A percentile compares a stretch with the other conserved stretches of the same genome.
Evolutionary conservation across 148 eudicot genomes (phyloP).

Genomic region (Persicaria tinctoria): DNA sequence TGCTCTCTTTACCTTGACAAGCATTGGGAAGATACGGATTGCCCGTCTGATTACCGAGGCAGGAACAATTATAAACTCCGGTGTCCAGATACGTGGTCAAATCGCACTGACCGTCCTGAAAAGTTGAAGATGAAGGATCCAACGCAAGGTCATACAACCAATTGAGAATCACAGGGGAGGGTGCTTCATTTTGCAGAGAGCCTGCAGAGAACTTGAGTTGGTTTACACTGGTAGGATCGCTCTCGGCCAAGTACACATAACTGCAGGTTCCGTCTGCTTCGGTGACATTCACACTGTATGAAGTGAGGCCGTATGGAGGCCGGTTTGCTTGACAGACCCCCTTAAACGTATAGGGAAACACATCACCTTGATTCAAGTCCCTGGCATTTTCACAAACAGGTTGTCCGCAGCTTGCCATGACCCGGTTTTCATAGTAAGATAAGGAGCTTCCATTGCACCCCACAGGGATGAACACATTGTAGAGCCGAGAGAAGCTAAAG

Average conservation of each 20-base stretch:
- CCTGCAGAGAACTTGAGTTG: neutral
- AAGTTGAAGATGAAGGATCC: neutral
- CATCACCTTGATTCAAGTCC: neutral
- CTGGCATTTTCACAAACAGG: neutral
- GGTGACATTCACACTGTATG: slow-evolving; percentile 8
- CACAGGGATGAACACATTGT: slow-evolving; percentile 4
- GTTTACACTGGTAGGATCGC: neutral
- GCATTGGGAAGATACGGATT: slow-evolving; percentile 9
- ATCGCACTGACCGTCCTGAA: neutral
- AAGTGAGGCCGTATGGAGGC: slow-evolving; percentile 8
- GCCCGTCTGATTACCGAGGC: neutral
- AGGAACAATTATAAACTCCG: slow-evolving; percentile 7
- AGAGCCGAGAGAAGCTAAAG: slow-evolving; percentile 4
- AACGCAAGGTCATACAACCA: slow-evolving; percentile 7
- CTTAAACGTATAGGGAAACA: slow-evolving; percentile 1
- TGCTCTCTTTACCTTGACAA: neutral
- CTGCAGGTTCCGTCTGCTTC: neutral
- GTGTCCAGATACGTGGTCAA: neutral
- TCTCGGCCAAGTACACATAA: neutral
- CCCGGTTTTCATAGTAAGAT: slow-evolving; percentile 6
- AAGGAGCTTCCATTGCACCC: slow-evolving; percentile 11
- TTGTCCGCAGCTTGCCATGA: slow-evolving; percentile 10
- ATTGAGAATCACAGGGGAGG: neutral
- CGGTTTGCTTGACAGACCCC: neutral
- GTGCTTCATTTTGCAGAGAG: neutral